Base-by-base conservation (phyloP, 345 rosid genomes). In the Crucihimalaya himalaica region DNA sequence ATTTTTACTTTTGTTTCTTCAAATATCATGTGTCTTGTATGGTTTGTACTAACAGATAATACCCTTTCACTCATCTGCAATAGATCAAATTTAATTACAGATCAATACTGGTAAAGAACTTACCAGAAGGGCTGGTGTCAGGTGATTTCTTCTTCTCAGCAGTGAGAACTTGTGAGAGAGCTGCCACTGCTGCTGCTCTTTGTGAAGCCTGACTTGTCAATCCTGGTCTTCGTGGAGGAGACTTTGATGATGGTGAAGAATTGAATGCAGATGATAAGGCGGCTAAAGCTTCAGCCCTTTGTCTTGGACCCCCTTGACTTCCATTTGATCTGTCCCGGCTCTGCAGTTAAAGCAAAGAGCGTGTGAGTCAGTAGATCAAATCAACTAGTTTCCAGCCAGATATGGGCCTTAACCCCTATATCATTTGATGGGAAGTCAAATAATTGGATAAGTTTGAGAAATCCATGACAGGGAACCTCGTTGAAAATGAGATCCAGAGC, bases 171-270 rank as follows among this genome's bases (percentile, higher is more conserved):
- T 83, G 80, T 11, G 98, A 95, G 73, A 95, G 94, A 72, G 98
- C 99, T 46, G 99, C 99, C 35, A 92, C 82, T 54, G 99, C 99
- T 63, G 99, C 98, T 50, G 96, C 92, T 83, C 94, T 89, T 81
- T 95, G 99, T 39, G 97, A 87, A 51, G 88, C 93, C 70, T 80
- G 86, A 61, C 84, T 75, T 11, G 59, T 6, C 57, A 80, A 68
- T 60, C 81, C 64, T 69, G 85, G 4, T 87, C 75, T 87, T 66
- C 76, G 37, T 53, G 84, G 13, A 27, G 91, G 74, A 34, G 75
- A 55, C 71, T 86, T 92, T 66, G 68, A 28, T 72, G 73, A 85
- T 9, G 91, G 80, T 34, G 96, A 74, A 55, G 91, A 82, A 68
- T 76, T 86, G 77, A 92, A 88, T 45, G 98, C 96, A 23, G 91